Evolutionary conservation across 306 rosid species (phyloP).

Genomic region (Vigna radiata): DNA sequence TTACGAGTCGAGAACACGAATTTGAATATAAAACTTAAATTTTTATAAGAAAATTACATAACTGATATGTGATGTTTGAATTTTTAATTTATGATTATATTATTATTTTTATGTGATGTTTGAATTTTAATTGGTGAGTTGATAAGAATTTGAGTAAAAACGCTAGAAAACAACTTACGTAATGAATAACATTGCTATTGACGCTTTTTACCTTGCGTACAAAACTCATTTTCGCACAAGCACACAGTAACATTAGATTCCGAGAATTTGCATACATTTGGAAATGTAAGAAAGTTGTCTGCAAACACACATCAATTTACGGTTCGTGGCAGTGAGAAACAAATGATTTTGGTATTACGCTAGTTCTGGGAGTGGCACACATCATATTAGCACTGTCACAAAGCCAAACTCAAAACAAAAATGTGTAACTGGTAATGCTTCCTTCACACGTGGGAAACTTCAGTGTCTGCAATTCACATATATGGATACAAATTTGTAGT

Average conservation of each 20-base stretch:
- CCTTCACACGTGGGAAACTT: constrained; percentile 48
- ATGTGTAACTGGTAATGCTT: constrained; percentile 5
- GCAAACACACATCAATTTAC: neutral
- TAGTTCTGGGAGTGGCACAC: constrained; percentile 58
- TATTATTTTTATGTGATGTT: neutral
- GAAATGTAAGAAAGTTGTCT: neutral
- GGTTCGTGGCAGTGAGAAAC: neutral
- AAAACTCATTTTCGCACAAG: neutral
- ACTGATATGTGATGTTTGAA: too few species aligned
- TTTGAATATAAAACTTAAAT: too few species aligned
- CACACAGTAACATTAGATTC: neutral
- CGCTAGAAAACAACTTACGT: neutral
- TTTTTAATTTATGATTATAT: too few species aligned
- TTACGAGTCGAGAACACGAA: neutral
- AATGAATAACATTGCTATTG: neutral
- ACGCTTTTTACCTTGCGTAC: neutral
- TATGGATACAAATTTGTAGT: constrained; percentile 39
- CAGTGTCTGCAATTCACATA: constrained; percentile 13
- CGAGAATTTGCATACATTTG: neutral
- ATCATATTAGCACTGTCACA: constrained; percentile 59
- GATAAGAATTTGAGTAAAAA: neutral
- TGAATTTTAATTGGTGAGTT: neutral
- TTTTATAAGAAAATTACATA: neutral
- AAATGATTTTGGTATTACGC: constrained; percentile 5
- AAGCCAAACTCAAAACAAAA: constrained; percentile 30